phyloP scores from a whole-genome alignment of 805 yeast species.

The Lachancea thermotolerans region DNA sequence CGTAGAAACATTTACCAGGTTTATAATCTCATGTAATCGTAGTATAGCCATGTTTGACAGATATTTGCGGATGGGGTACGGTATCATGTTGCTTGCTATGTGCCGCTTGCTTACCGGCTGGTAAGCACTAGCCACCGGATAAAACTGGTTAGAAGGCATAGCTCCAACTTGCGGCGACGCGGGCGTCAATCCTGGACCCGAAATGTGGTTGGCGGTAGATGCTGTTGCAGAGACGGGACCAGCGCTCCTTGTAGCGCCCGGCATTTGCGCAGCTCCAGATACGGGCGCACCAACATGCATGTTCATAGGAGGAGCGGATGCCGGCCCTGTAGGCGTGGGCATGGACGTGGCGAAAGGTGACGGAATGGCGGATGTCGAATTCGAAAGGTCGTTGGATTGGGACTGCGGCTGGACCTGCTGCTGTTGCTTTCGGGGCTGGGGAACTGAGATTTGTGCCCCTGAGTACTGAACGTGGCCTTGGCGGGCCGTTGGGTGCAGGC shows the following conservation, averaged over 20 bases:
- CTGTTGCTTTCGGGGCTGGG: background rate
- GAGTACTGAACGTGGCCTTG: background rate
- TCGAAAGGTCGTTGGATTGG: constrained; percentile 2
- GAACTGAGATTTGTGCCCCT: background rate
- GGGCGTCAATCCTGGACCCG: background rate
- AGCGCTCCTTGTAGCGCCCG: background rate
- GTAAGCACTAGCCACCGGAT: constrained; percentile 9
- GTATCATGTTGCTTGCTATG: constrained; percentile 14
- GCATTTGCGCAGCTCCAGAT: background rate
- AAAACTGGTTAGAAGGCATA: constrained; percentile 1
- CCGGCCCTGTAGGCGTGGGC: constrained; percentile 7
- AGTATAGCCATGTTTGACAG: constrained; percentile 46
- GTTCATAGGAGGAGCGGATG: constrained; percentile 1
- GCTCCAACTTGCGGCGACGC: background rate
- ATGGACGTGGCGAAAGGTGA: constrained; percentile 6
- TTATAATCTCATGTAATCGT: constrained; percentile 44
- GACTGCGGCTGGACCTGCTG: constrained; percentile 4
- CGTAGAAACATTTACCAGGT: constrained; percentile 37
- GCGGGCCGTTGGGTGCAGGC: too few relatives aligned
- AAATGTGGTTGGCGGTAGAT: background rate
- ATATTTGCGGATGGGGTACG: constrained; percentile 32
- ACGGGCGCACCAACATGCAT: background rate
- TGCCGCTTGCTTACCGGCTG: constrained; percentile 3
- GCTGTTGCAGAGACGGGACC: background rate
- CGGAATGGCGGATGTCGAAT: constrained; percentile 5